Conservation (phyloP, 805 yeast species). For the Nakazawaea siamensis region DNA sequence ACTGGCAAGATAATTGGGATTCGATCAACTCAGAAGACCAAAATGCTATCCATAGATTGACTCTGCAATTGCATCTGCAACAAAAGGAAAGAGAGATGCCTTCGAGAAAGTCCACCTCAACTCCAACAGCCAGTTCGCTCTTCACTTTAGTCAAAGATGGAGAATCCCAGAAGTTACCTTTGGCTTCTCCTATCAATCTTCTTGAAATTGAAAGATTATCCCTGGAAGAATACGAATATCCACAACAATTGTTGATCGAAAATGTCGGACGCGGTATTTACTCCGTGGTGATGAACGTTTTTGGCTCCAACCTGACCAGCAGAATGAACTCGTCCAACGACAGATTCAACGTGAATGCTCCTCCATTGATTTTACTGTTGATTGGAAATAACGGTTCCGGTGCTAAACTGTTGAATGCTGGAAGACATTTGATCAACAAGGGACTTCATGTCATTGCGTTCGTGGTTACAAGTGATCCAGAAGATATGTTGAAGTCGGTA, state of each 20-base stretch:
- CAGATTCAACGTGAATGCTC: constrained; percentile 57
- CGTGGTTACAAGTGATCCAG: constrained; percentile 26
- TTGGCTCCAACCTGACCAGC: constrained; percentile 41
- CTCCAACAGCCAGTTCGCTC: constrained; percentile 6
- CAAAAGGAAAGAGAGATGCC: constrained; percentile 4
- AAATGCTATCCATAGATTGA: constrained; percentile 8
- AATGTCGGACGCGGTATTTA: constrained; percentile 63
- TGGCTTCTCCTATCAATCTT: constrained; percentile 72
- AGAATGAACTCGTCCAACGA: constrained; percentile 34
- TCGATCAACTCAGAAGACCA: constrained; percentile 15
- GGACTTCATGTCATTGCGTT: constrained; percentile 62
- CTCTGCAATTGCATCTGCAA: constrained; percentile 8
- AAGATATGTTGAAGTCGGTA: constrained; percentile 25
- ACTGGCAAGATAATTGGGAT: constrained; percentile 49
- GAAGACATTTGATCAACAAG: constrained; percentile 68
- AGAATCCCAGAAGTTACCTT: constrained; percentile 33
- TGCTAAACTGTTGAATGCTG: constrained; percentile 66
- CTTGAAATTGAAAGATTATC: constrained; percentile 64
- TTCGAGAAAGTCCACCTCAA: constrained; percentile 5
- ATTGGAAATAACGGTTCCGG: constrained; percentile 76
- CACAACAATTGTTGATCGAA: constrained; percentile 43
- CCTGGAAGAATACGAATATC: constrained; percentile 42
- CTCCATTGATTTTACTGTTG: constrained; percentile 66
- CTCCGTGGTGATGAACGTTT: constrained; percentile 44
- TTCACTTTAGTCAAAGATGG: constrained; percentile 6